Percentiles rank a stretch among this genome's conserved stretches.
Conservation (phyloP, 106 monocot genomes). For the Dendrobium huoshanense region DNA sequence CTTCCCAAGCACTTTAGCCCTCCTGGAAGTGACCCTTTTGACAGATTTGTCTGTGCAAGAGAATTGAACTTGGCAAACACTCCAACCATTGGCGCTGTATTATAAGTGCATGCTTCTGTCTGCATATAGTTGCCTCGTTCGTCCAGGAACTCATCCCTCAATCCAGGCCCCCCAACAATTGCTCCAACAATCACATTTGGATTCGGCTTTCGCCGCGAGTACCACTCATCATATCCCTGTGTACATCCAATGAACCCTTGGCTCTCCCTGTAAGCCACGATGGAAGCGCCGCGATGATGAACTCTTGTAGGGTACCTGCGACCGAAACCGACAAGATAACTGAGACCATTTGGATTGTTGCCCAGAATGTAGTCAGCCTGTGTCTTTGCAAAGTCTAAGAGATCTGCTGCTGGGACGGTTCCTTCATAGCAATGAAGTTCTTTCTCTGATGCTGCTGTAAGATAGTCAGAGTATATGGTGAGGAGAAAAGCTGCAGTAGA, state of each 20-base stretch:
- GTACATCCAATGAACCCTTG: constrained; percentile 82
- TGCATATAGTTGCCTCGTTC: constrained; percentile 76
- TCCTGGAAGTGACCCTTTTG: not conserved
- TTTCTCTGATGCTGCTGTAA: constrained; percentile 1
- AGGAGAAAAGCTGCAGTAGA: constrained; percentile 62
- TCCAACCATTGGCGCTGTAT: constrained; percentile 82
- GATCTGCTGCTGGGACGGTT: constrained; percentile 6
- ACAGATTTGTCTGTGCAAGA: not conserved
- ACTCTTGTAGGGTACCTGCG: constrained; percentile 45
- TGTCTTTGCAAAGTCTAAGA: constrained; percentile 32
- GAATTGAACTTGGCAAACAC: constrained; percentile 63
- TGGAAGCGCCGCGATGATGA: constrained; percentile 73
- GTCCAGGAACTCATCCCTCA: constrained; percentile 50
- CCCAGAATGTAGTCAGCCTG: constrained; percentile 77
- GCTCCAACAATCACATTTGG: constrained; percentile 78
- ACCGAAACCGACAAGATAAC: constrained; percentile 79
- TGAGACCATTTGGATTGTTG: constrained; percentile 45
- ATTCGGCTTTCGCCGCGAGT: constrained; percentile 43
- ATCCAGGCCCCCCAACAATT: constrained; percentile 77
- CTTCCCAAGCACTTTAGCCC: not conserved
- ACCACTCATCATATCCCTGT: constrained; percentile 89
- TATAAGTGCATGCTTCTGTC: constrained; percentile 94
- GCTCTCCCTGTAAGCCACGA: constrained; percentile 57
- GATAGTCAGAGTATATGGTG: constrained; percentile 60
- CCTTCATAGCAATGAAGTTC: constrained; percentile 29